Percentiles rank a stretch among this genome's conserved stretches.
These are phyloP conservation scores for Alnus glutinosa DNA, from an alignment of 306 rosid species.

Conservation along the genomic window DNA sequence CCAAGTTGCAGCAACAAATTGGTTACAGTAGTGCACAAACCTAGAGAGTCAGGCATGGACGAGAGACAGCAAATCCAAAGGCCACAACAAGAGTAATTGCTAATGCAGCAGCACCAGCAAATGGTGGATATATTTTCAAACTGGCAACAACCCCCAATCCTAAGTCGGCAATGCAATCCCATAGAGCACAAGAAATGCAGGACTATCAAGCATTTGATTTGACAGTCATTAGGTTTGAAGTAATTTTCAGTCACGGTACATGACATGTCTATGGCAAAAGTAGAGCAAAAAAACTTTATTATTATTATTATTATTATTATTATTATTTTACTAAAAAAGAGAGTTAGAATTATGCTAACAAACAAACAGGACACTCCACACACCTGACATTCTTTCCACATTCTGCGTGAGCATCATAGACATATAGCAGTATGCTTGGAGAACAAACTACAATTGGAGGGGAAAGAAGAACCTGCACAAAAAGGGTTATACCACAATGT, in stretches of 20 bases:
- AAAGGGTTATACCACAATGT: conserved; percentile 12
- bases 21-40: conserved; percentile 42
- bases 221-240: conserved; percentile 31
- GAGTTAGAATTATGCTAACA: not conserved
- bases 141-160: conserved; percentile 99
- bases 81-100: conserved; percentile 84
- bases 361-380: conserved; percentile 25
- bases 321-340: not conserved
- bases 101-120: conserved; percentile 79
- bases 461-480: conserved; percentile 86
- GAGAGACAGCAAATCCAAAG: conserved; percentile 99
- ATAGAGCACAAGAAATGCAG: conserved; percentile 86
- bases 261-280: conserved; percentile 1
- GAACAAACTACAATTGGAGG: conserved; percentile 97
- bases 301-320: too few species aligned
- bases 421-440: conserved; percentile 96
- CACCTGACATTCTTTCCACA: conserved; percentile 99
- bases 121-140: conserved; percentile 89
- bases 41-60: conserved; percentile 97
- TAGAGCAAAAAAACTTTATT: not conserved
- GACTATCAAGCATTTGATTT: conserved; percentile 43
- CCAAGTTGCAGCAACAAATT: conserved; percentile 3
- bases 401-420: conserved; percentile 98
- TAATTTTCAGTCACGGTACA: conserved; percentile 19
- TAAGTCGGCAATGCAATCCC: conserved; percentile 99